Base-by-base conservation (phyloP, 441 rosid species). In the Populus hybrid region DNA sequence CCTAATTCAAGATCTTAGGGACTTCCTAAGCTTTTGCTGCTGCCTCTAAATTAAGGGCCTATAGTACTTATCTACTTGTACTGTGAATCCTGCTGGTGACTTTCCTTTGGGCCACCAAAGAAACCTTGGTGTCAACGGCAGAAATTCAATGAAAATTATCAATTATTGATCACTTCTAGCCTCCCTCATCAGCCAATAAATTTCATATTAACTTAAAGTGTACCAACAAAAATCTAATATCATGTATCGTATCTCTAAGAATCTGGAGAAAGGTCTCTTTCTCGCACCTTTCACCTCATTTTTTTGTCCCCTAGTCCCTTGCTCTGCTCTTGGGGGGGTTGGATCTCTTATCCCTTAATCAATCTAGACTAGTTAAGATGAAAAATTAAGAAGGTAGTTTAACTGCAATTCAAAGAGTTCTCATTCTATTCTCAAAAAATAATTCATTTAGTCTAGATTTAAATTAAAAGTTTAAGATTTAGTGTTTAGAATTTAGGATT, bases 201-300 rank as follows among this genome's bases (percentile, higher is more conserved):
- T 67, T 67, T 67, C 66, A 67, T 75, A 67, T 67, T 32, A 28
- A 57, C 69, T 76, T 24, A 36, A 76, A 69, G 73, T 10, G 5
- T 18, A 23, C 24, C 35, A 69, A 9, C 23, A 67, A 57, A 61
- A 24, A 59, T 69, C 69, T 38, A 76, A 11, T 36, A 5, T 14
- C 26, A 57, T 26, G 26, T 73, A 76, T 40, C 67, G 35, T 50
- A 61, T 14, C 64, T 73, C 11, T 61, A 38, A 18, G 32, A 24
- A 68, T 65, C 61, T 69, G 80, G 83, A 68, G 77, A 69, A 77
- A 69, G 66, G 80, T 61, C 77, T 5, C 38, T 73, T 11, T 81
- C 80, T 24, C 34, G 40, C 68, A 70, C n/a, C 69, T 69, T 77
- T 46, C 67, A 24, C 75, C 72, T 69, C 34, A 68, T 67, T 26